Base-by-base conservation (phyloP, 768 basidiomycete species). In the Arthromyces matolae region DNA sequence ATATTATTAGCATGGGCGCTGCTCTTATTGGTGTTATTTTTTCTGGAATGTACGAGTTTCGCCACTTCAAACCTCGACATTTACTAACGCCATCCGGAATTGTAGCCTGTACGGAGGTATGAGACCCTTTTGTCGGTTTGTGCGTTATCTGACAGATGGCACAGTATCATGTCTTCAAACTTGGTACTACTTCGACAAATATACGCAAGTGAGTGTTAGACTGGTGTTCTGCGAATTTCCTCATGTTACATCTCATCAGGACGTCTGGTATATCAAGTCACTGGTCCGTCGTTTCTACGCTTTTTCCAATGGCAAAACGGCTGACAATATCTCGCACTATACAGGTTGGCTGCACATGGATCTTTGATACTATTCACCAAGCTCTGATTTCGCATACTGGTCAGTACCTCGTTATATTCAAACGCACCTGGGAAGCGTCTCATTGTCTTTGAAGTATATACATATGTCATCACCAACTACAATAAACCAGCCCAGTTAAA, bases 101-200 rank as follows among this genome's bases (percentile, higher is more conserved):
- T 44, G 9, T 49, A 79, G 76, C 46, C 57, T 80, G 44, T 80
- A 79, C 47, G 79, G 79, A 65, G 77, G 79, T 77, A 67, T n/a
- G n/a, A n/a, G n/a, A n/a, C n/a, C n/a, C 12, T 24, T 18, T 16
- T n/a, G 57, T 52, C 37, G 18, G 14, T 35, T 19, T 24, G 34
- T 47, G 28, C 16, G 13, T 19, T 27, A 36, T 28, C 41, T 32
- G n/a, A 46, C 42, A 38, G 39, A 42, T 48, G 14, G 8, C 31
- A 24, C 24, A 81, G 79, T 81, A 8, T 78, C 79, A 3, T 78
- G 75, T 52, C 71, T 78, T 24, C 79, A 81, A 57, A 73, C 78
- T 0, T 76, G 73, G 71, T 79, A 75, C 57, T 81, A 79, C 49
- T 81, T 75, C 56, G 63, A 69, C 47, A 69, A 72, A 44, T 80